Evolutionary conservation across 768 basidiomycete species (phyloP).

Genomic region (Rhodotorula toruloides): DNA sequence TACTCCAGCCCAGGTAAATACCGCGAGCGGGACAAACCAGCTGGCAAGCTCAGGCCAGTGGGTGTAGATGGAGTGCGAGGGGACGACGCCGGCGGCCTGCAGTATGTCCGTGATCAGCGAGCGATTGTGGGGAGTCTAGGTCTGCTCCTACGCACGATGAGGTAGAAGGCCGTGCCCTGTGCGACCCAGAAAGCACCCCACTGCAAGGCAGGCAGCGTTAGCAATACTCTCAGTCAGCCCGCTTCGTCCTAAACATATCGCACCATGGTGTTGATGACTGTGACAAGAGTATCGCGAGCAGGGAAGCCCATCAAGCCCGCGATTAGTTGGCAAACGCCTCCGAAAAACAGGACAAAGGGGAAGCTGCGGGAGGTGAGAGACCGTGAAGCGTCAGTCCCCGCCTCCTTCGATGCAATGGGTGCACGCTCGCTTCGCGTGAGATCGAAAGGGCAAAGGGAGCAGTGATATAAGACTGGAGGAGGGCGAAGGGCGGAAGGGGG

Average conservation of each 20-base stretch:
- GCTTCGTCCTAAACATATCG: too few species aligned
- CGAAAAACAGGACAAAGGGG: neutral
- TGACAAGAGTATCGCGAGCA: neutral
- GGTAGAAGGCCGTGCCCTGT: neutral
- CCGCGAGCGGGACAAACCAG: neutral
- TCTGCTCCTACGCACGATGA: neutral
- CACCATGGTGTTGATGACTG: neutral
- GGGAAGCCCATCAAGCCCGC: neutral
- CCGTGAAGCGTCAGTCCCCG: neutral
- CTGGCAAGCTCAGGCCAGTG: neutral
- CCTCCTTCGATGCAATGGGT: too few species aligned
- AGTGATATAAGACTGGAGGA: too few species aligned
- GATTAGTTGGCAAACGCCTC: neutral
- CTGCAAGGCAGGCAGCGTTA: neutral
- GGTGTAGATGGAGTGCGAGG: neutral
- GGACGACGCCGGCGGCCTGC: neutral
- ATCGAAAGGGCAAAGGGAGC: too few species aligned
- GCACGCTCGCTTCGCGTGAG: too few species aligned
- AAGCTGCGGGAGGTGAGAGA: neutral
- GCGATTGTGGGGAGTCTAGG: too few species aligned
- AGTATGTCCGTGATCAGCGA: too few species aligned
- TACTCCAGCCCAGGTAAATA: neutral
- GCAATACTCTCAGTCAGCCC: too few species aligned
- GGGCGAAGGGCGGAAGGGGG: too few species aligned
- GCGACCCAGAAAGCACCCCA: neutral